Percentiles rank a stretch among this genome's conserved stretches.
These are phyloP conservation scores for Choiromyces venosus DNA, from an alignment of 495 filamentous ascomycete genomes.

Conservation along the genomic window DNA sequence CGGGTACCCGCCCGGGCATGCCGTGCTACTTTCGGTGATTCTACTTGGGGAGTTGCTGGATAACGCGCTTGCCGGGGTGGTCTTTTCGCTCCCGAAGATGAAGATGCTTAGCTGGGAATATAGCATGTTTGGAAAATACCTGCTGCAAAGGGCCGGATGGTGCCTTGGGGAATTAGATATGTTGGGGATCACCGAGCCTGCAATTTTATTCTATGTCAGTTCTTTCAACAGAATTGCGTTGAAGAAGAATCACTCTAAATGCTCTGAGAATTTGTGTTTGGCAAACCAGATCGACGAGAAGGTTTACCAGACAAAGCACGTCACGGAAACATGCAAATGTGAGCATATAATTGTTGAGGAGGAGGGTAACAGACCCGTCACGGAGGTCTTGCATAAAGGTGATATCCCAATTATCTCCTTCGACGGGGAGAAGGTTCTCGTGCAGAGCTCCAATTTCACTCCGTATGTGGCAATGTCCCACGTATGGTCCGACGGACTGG, in stretches of 20 bases:
- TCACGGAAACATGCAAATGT: slow-evolving; percentile 3
- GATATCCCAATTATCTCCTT: slow-evolving; percentile 1
- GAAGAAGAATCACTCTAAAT: slow-evolving; percentile 1
- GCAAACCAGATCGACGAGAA: slow-evolving; percentile 11
- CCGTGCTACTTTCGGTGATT: background rate
- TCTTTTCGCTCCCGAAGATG: background rate
- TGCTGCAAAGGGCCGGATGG: slow-evolving; percentile 3
- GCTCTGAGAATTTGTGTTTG: slow-evolving; percentile 1
- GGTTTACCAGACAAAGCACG: slow-evolving; percentile 6
- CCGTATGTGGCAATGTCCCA: slow-evolving; percentile 24
- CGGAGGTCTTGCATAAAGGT: background rate
- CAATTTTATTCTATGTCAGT: slow-evolving; percentile 2
- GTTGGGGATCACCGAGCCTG: background rate
- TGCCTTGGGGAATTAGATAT: slow-evolving; percentile 7
- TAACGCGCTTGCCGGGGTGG: background rate
- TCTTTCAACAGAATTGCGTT: slow-evolving; percentile 1
- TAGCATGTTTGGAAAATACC: slow-evolving; percentile 3
- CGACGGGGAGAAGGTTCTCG: background rate
- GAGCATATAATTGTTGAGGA: slow-evolving; percentile 6
- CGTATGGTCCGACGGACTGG: slow-evolving; percentile 23
- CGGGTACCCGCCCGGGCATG: background rate
- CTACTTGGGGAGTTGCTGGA: background rate
- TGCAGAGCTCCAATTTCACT: background rate
- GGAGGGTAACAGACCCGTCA: background rate
- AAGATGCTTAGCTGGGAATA: slow-evolving; percentile 2